Evolutionary conservation across 2,329 filamentous ascomycete species (phyloP).

Genomic region (Acarospora socialis): DNA sequence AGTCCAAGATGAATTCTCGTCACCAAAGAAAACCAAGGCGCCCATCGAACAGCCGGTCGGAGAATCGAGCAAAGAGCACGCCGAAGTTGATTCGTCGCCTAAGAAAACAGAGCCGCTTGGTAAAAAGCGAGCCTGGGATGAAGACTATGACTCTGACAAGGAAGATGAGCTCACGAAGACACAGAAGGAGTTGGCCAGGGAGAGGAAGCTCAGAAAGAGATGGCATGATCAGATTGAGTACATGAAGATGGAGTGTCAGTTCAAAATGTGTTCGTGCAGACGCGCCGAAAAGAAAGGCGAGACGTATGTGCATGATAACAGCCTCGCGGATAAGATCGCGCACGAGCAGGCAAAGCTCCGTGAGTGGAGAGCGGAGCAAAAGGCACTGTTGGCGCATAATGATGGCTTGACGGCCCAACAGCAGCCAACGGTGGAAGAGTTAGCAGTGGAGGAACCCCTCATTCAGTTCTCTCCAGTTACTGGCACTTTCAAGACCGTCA

Average conservation of each 20-base stretch:
- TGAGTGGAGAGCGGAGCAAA: no score
- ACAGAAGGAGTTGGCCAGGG: constrained; percentile 36
- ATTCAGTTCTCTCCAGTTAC: constrained; percentile 30
- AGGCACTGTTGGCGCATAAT: no score
- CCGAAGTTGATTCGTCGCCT: no score
- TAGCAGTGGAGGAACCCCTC: constrained; percentile 20
- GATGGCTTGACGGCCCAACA: no score
- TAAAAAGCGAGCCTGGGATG: constrained; percentile 1
- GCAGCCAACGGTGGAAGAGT: background rate
- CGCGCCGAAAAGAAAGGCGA: constrained; percentile 28
- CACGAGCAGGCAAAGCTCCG: constrained; percentile 3
- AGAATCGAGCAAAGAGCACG: constrained; percentile 13
- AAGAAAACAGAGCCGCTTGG: background rate
- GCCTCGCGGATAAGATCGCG: constrained; percentile 1
- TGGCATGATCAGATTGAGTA: constrained; percentile 43
- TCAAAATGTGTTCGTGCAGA: constrained; percentile 33
- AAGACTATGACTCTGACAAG: constrained; percentile 17
- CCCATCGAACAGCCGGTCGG: constrained; percentile 4
- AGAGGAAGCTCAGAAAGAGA: constrained; percentile 35
- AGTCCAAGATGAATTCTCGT: constrained; percentile 26
- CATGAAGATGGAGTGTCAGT: constrained; percentile 35
- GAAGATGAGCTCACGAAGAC: constrained; percentile 30
- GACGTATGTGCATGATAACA: constrained; percentile 26
- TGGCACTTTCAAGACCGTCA: constrained; percentile 29
- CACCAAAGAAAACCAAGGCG: constrained; percentile 26